A percentile compares a stretch with the other conserved stretches of the same genome.
Evolutionary conservation across 2,329 filamentous ascomycete species (phyloP).

Genomic region (Microthyrium microscopicum): DNA sequence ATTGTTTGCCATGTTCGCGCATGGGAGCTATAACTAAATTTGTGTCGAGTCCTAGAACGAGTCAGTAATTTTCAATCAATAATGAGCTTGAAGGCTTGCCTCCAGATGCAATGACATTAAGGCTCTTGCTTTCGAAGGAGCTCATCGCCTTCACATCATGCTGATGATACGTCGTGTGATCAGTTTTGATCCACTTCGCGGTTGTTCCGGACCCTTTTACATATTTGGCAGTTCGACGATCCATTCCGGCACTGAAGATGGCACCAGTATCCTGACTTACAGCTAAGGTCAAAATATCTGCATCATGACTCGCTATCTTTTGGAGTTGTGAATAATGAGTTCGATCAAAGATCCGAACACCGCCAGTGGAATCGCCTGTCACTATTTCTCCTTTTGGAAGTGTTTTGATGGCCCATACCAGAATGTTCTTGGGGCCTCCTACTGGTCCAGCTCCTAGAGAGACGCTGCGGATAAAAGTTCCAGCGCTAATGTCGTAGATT

Average conservation of each 20-base stretch:
- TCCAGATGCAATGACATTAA: slow-evolving; percentile 83
- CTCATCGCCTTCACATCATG: slow-evolving; percentile 95
- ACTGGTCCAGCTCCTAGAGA: slow-evolving; percentile 64
- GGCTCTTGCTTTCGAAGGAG: slow-evolving; percentile 64
- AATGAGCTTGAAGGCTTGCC: slow-evolving; percentile 35
- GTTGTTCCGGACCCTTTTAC: slow-evolving; percentile 33
- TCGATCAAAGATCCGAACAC: slow-evolving; percentile 85
- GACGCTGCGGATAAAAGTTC: slow-evolving; percentile 62
- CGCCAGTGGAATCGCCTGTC: slow-evolving; percentile 86
- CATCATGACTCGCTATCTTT: slow-evolving; percentile 69
- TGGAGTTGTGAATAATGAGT: slow-evolving; percentile 82
- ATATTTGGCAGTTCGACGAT: slow-evolving; percentile 73
- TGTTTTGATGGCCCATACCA: slow-evolving; percentile 88
- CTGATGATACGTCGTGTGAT: slow-evolving; percentile 70
- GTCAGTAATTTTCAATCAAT: slow-evolving; percentile 12
- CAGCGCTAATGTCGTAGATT: slow-evolving; percentile 70
- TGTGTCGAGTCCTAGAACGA: slow-evolving; percentile 57
- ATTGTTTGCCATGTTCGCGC: slow-evolving; percentile 57
- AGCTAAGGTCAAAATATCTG: slow-evolving; percentile 80
- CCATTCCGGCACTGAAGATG: slow-evolving; percentile 83
- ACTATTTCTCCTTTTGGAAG: slow-evolving; percentile 78
- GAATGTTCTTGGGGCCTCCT: slow-evolving; percentile 65
- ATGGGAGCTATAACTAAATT: slow-evolving; percentile 70
- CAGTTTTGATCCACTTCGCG: slow-evolving; percentile 63
- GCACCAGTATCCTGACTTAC: slow-evolving; percentile 63